Percentiles rank a stretch among this genome's conserved stretches.
Conservation (phyloP, 257 asterid genomes). For the Ballota nigra region DNA sequence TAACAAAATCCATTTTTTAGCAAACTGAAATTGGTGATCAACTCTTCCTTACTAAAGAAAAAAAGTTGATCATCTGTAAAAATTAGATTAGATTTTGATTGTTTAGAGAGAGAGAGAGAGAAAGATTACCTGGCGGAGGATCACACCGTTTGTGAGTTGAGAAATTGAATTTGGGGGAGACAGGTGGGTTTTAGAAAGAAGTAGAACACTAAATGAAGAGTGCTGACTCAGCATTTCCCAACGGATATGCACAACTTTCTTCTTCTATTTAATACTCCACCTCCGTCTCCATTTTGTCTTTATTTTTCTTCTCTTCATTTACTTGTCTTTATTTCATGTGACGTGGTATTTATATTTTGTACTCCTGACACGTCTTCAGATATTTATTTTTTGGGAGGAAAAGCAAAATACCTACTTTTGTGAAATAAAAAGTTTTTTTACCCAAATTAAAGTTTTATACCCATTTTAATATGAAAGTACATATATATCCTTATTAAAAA, state of each 20-base stretch:
- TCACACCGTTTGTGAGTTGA: background rate
- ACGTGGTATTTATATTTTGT: no score
- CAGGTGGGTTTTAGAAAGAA: conserved; percentile 13
- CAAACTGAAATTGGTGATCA: conserved; percentile 13
- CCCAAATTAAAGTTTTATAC: no score
- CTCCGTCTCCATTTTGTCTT: background rate
- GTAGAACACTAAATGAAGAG: background rate
- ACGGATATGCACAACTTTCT: conserved; percentile 3
- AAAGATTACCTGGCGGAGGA: conserved; percentile 23
- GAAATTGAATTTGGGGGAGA: background rate
- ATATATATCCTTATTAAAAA: no score
- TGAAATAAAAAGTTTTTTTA: no score
- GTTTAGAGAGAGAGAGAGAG: background rate
- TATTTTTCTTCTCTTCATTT: background rate
- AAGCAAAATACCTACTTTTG: no score
- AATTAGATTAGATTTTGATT: background rate
- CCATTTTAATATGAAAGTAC: no score
- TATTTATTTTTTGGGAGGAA: no score
- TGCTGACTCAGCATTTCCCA: conserved; percentile 15
- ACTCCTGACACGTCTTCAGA: background rate
- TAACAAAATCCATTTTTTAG: background rate
- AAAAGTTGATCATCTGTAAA: background rate
- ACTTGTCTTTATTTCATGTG: background rate
- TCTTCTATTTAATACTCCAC: background rate
- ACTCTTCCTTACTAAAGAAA: background rate